These are phyloP conservation scores for Raffaelea albimanens DNA, from an alignment of 2,329 filamentous ascomycete genomes.

Conservation along the genomic window DNA sequence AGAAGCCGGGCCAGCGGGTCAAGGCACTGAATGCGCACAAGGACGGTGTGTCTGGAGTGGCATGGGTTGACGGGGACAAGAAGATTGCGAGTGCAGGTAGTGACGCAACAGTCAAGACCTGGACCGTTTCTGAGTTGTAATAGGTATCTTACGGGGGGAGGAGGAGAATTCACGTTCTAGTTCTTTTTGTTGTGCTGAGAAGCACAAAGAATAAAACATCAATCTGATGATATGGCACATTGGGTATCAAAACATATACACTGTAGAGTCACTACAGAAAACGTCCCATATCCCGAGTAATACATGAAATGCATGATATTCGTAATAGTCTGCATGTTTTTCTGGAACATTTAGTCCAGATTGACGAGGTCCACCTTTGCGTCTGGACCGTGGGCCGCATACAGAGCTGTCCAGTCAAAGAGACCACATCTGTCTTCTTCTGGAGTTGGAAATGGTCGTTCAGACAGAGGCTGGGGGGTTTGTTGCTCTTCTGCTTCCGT, in stretches of 20 bases:
- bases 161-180: no score
- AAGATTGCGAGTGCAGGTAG: conserved; percentile 73
- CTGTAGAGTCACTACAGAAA: no score
- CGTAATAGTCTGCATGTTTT: no score
- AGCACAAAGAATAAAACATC: no score
- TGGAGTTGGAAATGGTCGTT: conserved; percentile 17
- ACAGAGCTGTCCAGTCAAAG: conserved; percentile 22
- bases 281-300: no score
- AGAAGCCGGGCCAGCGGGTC: conserved; percentile 72
- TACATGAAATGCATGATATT: no score
- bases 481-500: no score
- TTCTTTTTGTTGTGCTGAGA: no score
- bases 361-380: conserved; percentile 1
- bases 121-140: conserved; percentile 42
- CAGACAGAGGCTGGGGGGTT: no score
- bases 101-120: conserved; percentile 87
- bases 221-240: no score
- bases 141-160: no score
- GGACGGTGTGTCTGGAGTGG: conserved; percentile 83
- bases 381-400: neutral
- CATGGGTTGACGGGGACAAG: conserved; percentile 56
- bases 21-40: conserved; percentile 88
- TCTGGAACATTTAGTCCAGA: conserved; percentile 5
- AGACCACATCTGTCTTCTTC: conserved; percentile 19
- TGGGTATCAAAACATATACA: no score